Conservation (phyloP, 129 eudicot species). For the Mikania micrantha region DNA sequence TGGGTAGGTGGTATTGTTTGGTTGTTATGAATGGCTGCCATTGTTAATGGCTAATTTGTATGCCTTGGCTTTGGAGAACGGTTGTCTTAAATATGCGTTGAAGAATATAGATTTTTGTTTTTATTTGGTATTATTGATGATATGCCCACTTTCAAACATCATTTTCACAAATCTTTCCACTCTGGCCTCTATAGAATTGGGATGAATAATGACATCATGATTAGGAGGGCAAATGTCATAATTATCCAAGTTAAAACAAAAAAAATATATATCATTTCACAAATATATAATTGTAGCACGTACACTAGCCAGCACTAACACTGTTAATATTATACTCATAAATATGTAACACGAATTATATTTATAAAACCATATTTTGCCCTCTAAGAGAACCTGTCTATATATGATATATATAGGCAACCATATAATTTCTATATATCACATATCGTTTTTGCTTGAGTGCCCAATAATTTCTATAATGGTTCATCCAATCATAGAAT, state of each 20-base stretch:
- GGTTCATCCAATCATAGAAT: slow-evolving; percentile 25
- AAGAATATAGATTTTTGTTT: slow-evolving; percentile 34
- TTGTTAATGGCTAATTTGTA: slow-evolving; percentile 16
- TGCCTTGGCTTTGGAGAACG: slow-evolving; percentile 26
- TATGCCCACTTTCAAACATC: slow-evolving; percentile 33
- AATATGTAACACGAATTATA: background rate
- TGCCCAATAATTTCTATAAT: slow-evolving; percentile 24
- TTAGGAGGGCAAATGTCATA: slow-evolving; percentile 13
- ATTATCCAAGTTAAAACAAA: background rate
- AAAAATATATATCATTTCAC: background rate
- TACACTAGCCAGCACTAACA: too few relatives aligned
- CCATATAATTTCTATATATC: background rate
- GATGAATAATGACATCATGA: slow-evolving; percentile 20
- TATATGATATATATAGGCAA: too few relatives aligned
- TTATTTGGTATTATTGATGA: slow-evolving; percentile 18
- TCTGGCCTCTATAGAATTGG: slow-evolving; percentile 13
- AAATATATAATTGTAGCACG: too few relatives aligned
- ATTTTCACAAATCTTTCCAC: slow-evolving; percentile 19
- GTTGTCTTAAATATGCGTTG: slow-evolving; percentile 35
- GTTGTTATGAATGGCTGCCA: slow-evolving; percentile 30
- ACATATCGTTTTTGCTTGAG: slow-evolving; percentile 24
- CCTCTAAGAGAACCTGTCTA: slow-evolving; percentile 18
- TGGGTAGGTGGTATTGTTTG: slow-evolving; percentile 23
- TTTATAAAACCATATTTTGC: too few relatives aligned
- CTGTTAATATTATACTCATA: background rate